These are phyloP conservation scores for Leishmania gerbilli DNA, from an alignment of 208 protist species.

Conservation along the genomic window DNA sequence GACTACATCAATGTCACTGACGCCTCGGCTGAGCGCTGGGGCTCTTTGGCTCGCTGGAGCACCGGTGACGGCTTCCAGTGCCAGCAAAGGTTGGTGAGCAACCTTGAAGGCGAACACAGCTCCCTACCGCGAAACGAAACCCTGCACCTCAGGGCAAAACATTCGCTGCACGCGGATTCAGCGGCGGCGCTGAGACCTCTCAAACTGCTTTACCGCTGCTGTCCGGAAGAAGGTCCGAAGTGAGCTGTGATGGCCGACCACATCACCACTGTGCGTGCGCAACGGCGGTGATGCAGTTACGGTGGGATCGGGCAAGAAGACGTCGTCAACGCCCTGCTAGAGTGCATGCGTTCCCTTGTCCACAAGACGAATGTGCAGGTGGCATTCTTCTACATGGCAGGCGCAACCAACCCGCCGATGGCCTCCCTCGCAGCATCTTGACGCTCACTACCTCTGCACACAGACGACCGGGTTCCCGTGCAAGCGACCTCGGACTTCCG, in stretches of 20 bases:
- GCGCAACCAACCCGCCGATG: constrained; percentile 12
- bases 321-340: constrained; percentile 11
- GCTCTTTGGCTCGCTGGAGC: background rate
- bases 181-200: background rate
- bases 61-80: background rate
- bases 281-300: constrained; percentile 9
- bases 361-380: constrained; percentile 5
- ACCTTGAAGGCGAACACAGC: background rate
- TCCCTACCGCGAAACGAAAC: background rate
- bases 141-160: background rate
- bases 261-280: constrained; percentile 9
- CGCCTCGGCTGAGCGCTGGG: constrained; percentile 2
- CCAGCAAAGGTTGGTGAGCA: background rate
- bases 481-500: background rate
- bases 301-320: constrained; percentile 11
- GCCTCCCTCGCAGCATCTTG: constrained; percentile 21
- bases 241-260: constrained; percentile 17
- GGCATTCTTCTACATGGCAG: constrained; percentile 21
- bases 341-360: constrained; percentile 11
- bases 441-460: background rate
- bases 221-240: background rate
- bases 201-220: background rate
- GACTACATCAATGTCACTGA: background rate
- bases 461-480: background rate
- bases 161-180: background rate